Evolutionary conservation across 495 filamentous ascomycete genomes (phyloP).

Genomic region (Daldinia grandis): DNA sequence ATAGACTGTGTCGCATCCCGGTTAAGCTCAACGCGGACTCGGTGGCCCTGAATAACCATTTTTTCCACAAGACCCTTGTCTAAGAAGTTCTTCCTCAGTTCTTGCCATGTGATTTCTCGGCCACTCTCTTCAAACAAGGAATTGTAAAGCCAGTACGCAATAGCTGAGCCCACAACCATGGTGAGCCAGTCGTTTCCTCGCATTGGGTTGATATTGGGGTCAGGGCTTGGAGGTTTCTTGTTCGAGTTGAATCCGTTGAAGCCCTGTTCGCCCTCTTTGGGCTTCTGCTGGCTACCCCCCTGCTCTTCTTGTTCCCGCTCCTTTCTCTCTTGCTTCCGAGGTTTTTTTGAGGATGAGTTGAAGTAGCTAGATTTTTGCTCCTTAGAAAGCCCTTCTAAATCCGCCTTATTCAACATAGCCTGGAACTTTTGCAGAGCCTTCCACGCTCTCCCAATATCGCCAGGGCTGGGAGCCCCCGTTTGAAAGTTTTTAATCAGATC

Average conservation of each 20-base stretch:
- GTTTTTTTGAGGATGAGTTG: background rate
- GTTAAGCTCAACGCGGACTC: conserved; percentile 84
- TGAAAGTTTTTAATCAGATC: conserved; percentile 57
- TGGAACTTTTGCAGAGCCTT: conserved; percentile 34
- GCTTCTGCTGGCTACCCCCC: conserved; percentile 39
- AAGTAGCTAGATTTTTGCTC: background rate
- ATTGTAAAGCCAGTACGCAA: conserved; percentile 44
- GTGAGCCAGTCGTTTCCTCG: conserved; percentile 41
- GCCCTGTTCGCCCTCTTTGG: conserved; percentile 16
- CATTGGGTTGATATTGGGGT: conserved; percentile 18
- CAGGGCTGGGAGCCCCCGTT: conserved; percentile 68
- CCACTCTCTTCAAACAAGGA: conserved; percentile 40
- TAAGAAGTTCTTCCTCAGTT: conserved; percentile 88
- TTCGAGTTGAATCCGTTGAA: conserved; percentile 37
- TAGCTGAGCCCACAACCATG: conserved; percentile 26
- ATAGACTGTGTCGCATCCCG: conserved; percentile 77
- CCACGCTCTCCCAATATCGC: conserved; percentile 61
- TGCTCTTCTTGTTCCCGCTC: conserved; percentile 33
- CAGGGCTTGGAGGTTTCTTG: conserved; percentile 25
- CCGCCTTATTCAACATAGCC: conserved; percentile 18
- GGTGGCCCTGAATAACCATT: conserved; percentile 76
- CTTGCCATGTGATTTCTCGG: conserved; percentile 97
- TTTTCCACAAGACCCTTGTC: conserved; percentile 96
- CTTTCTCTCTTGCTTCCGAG: conserved; percentile 39
- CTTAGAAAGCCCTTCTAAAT: background rate